Percentiles rank a stretch among this genome's conserved stretches.
Conservation (phyloP, 2,329 filamentous ascomycete genomes). For the Talaromyces marneffei region DNA sequence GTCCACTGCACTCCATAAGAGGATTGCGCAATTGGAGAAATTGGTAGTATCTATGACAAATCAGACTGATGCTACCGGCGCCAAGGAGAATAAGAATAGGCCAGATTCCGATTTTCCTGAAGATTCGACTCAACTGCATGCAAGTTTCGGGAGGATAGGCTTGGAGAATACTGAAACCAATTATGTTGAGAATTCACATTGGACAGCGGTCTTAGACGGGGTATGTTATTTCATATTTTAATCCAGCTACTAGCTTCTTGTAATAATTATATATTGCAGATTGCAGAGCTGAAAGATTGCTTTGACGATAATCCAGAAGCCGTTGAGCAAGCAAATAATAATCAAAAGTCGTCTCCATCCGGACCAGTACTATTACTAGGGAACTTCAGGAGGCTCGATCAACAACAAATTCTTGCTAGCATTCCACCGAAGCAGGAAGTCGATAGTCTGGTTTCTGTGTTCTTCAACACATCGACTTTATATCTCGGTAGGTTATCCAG, state of each 20-base stretch:
- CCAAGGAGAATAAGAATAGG: background rate
- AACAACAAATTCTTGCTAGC: slow-evolving; percentile 1
- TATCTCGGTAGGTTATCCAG: background rate
- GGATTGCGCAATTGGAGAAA: slow-evolving; percentile 11
- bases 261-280: background rate
- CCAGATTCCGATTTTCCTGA: background rate
- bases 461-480: slow-evolving; percentile 7
- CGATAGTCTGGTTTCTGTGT: slow-evolving; percentile 10
- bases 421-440: slow-evolving; percentile 8
- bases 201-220: slow-evolving; percentile 11
- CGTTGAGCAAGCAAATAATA: background rate
- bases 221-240: background rate
- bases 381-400: slow-evolving; percentile 1
- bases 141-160: slow-evolving; percentile 9
- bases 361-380: slow-evolving; percentile 9
- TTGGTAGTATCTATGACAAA: slow-evolving; percentile 4
- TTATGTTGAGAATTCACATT: slow-evolving; percentile 14
- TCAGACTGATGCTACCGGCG: background rate
- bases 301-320: slow-evolving; percentile 6
- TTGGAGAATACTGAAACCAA: slow-evolving; percentile 9
- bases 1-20: slow-evolving; percentile 4
- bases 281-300: slow-evolving; percentile 13
- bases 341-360: background rate
- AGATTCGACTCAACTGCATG: background rate
- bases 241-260: background rate